These are phyloP conservation scores for Carpediemonas membranifera DNA, from an alignment of 78 protist genomes.

Conservation along the genomic window DNA sequence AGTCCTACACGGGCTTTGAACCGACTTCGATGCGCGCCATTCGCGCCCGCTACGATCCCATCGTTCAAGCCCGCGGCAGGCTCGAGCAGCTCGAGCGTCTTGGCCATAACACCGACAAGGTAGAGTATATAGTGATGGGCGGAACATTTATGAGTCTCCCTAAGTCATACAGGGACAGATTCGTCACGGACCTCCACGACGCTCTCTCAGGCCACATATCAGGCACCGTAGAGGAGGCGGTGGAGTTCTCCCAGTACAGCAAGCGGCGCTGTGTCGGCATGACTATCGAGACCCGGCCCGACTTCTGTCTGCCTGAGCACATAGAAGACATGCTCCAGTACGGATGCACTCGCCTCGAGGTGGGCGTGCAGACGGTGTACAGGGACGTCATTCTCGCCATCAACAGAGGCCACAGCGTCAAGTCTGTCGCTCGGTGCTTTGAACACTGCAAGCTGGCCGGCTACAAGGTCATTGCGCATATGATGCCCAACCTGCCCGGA, in stretches of 20 bases:
- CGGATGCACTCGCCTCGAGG: conserved; percentile 53
- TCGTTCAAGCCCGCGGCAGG: conserved; percentile 62
- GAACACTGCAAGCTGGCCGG: conserved; percentile 74
- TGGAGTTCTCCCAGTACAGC: conserved; percentile 8
- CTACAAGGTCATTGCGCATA: conserved; percentile 82
- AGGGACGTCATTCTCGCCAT: conserved; percentile 72
- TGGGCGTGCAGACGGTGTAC: conserved; percentile 81
- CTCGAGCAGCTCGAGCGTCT: conserved; percentile 71
- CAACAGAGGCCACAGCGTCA: conserved; percentile 75
- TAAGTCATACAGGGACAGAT: conserved; percentile 69
- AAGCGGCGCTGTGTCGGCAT: conserved; percentile 61
- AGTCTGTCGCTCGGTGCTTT: conserved; percentile 45
- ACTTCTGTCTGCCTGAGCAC: conserved; percentile 75
- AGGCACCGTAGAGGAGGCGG: conserved; percentile 61
- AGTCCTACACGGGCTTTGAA: conserved; percentile 80
- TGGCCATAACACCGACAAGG: conserved; percentile 78
- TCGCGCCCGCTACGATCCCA: conserved; percentile 84
- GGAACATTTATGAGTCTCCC: conserved; percentile 88
- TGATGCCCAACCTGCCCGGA: conserved; percentile 94
- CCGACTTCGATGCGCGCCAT: conserved; percentile 94
- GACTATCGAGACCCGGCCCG: conserved; percentile 94
- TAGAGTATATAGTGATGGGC: conserved; percentile 89
- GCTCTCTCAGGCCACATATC: conserved; percentile 81
- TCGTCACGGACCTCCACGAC: conserved; percentile 77
- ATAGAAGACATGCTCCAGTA: conserved; percentile 55